Evolutionary conservation across 805 yeast species (phyloP), one percentile per base, ranked within the genome.

Genomic region (Aciculoconidium aculeatum): DNA sequence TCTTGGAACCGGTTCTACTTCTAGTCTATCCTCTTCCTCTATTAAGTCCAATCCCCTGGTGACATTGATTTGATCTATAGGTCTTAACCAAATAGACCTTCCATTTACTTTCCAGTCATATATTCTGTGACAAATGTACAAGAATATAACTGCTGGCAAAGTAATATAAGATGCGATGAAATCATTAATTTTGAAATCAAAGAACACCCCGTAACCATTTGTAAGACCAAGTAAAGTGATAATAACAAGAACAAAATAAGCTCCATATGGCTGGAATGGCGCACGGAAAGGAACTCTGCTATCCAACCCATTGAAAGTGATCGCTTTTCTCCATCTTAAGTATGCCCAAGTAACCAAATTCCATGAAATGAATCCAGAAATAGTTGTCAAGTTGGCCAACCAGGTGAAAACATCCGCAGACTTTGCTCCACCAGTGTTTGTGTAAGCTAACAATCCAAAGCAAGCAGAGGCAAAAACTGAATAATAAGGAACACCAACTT

Each of bases 121-220:
- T 4, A 65, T 5, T 42, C 73, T 71, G 55, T 79, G 86, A 5
- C 77, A 82, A 24, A 70, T 37, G 51, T 73, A 80, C 25, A 80
- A 57, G 4, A 56, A 55, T 3, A 71, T 36, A 39, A 75, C 66
- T 34, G 72, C 63, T 19, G 80, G 83, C 27, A 80, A 47, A 0
- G 86, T 79, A 36, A 80, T 64, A 53, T 80, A 80, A 7, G 87
- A 81, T 18, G 88, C 87, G 28, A 80, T 55, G 43, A 80, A 80
- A 49, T 77, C 78, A 5, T 71, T 52, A 1, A 53, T 67, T 9
- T 62, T 65, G 63, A 77, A 77, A 11, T 64, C 65, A 36, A 80
- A 68, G 53, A 80, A 80, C 4, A 74, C 79, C 3, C 71, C 77
- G 47, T 77, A 81, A 33, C 88, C 88, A 43, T 81, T 80, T n/a